Evolutionary conservation across 2,329 filamentous ascomycete species (phyloP).

Genomic region (Seiridium unicorne): DNA sequence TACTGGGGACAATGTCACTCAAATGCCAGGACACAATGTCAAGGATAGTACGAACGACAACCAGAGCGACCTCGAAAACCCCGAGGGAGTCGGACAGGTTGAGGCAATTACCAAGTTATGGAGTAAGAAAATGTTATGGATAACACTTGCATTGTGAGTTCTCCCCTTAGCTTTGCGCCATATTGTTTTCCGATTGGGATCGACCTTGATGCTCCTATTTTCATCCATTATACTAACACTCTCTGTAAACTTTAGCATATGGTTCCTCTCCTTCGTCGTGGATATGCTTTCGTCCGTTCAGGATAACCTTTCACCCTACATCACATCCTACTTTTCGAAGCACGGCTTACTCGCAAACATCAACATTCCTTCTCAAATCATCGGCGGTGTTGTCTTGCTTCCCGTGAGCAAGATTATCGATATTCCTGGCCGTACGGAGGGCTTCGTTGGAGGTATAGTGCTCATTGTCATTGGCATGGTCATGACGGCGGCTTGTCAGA

Average conservation of each 20-base stretch:
- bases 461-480: background rate
- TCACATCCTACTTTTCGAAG: conserved; percentile 3
- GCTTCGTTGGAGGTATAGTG: background rate
- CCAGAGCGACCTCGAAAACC: background rate
- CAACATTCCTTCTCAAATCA: background rate
- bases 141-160: background rate
- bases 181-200: background rate
- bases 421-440: background rate
- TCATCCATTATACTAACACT: background rate
- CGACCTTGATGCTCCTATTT: background rate
- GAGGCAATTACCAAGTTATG: conserved; percentile 1
- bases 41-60: background rate
- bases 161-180: no score
- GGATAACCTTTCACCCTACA: background rate
- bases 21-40: background rate
- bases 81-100: conserved; percentile 1
- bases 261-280: background rate
- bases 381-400: background rate
- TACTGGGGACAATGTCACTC: background rate
- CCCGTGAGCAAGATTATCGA: conserved; percentile 4
- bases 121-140: background rate
- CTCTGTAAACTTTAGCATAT: background rate
- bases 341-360: conserved; percentile 2
- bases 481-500: background rate
- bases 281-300: conserved; percentile 2